Base-by-base conservation (phyloP, 345 rosid species). In the Gossypium australe region DNA sequence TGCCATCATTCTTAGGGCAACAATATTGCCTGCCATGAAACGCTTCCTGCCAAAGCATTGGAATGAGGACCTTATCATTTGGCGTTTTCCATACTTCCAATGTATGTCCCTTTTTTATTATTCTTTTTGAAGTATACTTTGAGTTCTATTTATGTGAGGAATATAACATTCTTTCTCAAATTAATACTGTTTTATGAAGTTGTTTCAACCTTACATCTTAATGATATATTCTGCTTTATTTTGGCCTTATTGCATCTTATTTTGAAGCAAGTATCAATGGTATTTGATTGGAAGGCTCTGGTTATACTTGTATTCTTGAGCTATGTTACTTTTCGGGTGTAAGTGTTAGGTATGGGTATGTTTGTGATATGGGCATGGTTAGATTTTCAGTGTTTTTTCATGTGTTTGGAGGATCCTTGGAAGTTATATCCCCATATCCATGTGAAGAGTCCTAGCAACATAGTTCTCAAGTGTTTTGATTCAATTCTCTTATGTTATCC, bases 41-140 rank as follows among this genome's bases (percentile, higher is more conserved):
- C 84, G 88, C 13, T 90, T 81, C 80, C 79, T 93, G 86, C 99
- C 98, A 48, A 72, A 81, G 17, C 85, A 73, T 60, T 95, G 99
- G 99, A 95, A 95, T 80, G 94, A 91, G 57, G 85, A 91, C 73
- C 76, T 76, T 74, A 90, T 95, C 68, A 27, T 83, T 64, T 91
- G 94, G 99, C 93, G 69, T 27, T 81, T 88, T 80, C 98, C 99
- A 6, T 92, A 86, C 77, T 85, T 91, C 78, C 90, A 77, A 34
- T 90, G 99, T 95, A 91, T 71, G 99, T 2, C n/a, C 18, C 22
- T 38, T 74, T 57, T 58, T 22, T 13, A 45, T 49, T 17, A 16
- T 61, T 25, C 16, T 73, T 45, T 27, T 22, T n/a, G 6, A 25
- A 16, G 11, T 20, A 11, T 9, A 4, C 9, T 43, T 72, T 44